Conservation (phyloP, 202 grass and related monocot genomes). For the Setaria italica region DNA sequence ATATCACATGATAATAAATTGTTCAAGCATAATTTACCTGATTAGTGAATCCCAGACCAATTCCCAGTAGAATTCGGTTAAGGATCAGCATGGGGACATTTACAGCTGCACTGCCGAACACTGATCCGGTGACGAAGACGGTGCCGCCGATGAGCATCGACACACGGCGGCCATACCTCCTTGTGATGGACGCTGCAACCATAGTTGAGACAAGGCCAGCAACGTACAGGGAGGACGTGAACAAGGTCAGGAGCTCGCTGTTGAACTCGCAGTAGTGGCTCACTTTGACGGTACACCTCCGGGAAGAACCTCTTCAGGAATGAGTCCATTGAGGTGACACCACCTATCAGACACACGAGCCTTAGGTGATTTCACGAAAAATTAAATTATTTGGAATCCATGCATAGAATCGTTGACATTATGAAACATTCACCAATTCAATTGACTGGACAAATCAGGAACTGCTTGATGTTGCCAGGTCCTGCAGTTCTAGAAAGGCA, state of each 20-base stretch:
- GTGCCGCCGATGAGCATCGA: constrained; percentile 78
- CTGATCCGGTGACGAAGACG: constrained; percentile 66
- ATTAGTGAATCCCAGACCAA: constrained; percentile 86
- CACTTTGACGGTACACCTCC: constrained; percentile 53
- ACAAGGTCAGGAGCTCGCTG: constrained; percentile 71
- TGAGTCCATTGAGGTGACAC: constrained; percentile 72
- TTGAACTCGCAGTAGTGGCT: constrained; percentile 88
- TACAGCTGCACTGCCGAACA: constrained; percentile 65
- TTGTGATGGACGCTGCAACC: constrained; percentile 61
- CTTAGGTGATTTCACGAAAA: constrained; percentile 4
- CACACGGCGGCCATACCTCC: constrained; percentile 69
- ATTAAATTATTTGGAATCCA: background rate
- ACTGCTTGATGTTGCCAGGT: background rate
- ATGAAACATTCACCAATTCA: constrained; percentile 1
- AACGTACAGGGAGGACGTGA: constrained; percentile 86
- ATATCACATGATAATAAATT: background rate
- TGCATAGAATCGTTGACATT: background rate
- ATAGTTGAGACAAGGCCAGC: constrained; percentile 79
- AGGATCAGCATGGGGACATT: constrained; percentile 77
- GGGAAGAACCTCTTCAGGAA: constrained; percentile 90
- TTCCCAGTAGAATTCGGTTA: constrained; percentile 70
- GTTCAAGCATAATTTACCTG: constrained; percentile 60
- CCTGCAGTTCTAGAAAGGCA: background rate
- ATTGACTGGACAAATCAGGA: background rate
- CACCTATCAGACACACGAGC: constrained; percentile 51